A percentile compares a stretch with the other conserved stretches of the same genome.
Evolutionary conservation across 495 filamentous ascomycete genomes (phyloP).

Genomic region (Xanthoparmelia taractica): DNA sequence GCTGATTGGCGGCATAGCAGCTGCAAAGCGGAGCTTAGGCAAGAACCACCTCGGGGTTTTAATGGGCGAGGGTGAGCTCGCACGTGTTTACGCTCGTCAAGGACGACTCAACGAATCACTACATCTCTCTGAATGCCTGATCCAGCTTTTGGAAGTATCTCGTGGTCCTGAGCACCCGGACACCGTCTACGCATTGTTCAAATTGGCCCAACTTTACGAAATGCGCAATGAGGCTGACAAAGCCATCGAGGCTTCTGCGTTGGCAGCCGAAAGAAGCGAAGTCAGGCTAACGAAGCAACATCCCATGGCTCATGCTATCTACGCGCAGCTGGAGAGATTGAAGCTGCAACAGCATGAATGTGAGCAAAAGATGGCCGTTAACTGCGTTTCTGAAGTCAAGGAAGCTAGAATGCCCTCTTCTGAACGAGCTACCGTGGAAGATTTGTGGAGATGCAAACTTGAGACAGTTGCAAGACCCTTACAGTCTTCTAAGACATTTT

Average conservation of each 20-base stretch:
- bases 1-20: slow-evolving; percentile 14
- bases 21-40: slow-evolving; percentile 22
- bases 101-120: slow-evolving; percentile 11
- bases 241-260: slow-evolving; percentile 4
- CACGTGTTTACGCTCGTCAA: slow-evolving; percentile 13
- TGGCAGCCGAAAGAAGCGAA: slow-evolving; percentile 5
- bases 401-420: too few relatives aligned
- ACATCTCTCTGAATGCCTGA: not conserved
- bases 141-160: slow-evolving; percentile 5
- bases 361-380: not conserved
- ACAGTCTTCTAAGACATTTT: not conserved
- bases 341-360: not conserved
- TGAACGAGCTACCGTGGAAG: not conserved
- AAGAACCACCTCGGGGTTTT: slow-evolving; percentile 25
- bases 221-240: slow-evolving; percentile 9
- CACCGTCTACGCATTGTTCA: slow-evolving; percentile 11
- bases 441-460: not conserved
- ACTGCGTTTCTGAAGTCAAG: not conserved
- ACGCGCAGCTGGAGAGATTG: slow-evolving; percentile 4
- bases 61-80: slow-evolving; percentile 18
- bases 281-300: slow-evolving; percentile 7
- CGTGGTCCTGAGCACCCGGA: slow-evolving; percentile 15
- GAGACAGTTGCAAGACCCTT: not conserved
- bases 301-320: slow-evolving; percentile 14
- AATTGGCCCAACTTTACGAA: slow-evolving; percentile 12